Conservation (phyloP, 441 rosid species). For the Viola pubescens region DNA sequence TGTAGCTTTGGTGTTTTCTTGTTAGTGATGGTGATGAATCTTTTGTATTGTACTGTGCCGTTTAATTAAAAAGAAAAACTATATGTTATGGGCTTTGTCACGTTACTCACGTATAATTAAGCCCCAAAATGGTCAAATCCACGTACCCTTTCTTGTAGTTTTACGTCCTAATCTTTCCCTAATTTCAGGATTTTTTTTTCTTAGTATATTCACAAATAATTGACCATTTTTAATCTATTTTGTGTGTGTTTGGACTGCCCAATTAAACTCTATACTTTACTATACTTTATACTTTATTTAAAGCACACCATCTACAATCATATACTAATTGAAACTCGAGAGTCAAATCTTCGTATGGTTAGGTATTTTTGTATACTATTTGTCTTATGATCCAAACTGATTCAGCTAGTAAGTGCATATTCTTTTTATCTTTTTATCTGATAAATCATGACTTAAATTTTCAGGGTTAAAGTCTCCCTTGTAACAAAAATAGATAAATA, state of each 20-base stretch:
- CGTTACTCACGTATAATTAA: too few relatives aligned
- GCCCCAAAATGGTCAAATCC: slow-evolving; percentile 27
- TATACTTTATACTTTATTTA: slow-evolving; percentile 4
- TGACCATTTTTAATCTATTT: too few relatives aligned
- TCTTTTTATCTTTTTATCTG: too few relatives aligned
- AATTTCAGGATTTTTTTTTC: slow-evolving; percentile 43
- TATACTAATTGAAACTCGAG: background rate
- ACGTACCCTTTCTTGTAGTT: slow-evolving; percentile 18
- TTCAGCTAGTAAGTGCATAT: too few relatives aligned
- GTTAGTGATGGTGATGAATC: slow-evolving; percentile 14
- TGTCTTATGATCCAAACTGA: too few relatives aligned
- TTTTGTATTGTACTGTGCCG: slow-evolving; percentile 14
- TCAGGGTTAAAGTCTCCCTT: too few relatives aligned
- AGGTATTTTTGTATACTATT: background rate
- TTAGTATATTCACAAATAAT: too few relatives aligned
- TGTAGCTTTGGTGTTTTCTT: slow-evolving; percentile 14
- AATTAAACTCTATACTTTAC: too few relatives aligned
- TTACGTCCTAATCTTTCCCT: slow-evolving; percentile 36
- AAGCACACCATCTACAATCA: background rate
- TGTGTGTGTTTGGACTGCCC: background rate
- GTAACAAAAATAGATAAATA: too few relatives aligned
- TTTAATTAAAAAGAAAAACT: background rate
- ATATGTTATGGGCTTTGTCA: too few relatives aligned
- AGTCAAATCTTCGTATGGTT: slow-evolving; percentile 1
- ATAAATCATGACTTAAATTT: too few relatives aligned